Conservation (phyloP, 164 flowering plant genomes). For the Santalum album region DNA sequence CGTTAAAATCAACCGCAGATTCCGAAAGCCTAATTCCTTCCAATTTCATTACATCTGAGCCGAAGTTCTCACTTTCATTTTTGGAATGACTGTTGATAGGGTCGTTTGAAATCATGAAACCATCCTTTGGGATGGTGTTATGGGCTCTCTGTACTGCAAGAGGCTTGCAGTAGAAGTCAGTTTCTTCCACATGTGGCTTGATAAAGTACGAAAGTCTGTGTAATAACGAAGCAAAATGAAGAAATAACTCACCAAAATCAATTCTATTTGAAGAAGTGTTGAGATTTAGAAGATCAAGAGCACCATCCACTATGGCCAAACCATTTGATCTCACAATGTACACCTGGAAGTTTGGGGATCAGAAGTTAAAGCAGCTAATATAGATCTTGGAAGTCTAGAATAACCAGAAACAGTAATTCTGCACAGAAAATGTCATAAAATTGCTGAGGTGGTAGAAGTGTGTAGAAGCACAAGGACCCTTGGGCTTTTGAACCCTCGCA, state of each 20-base stretch:
- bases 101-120: not conserved
- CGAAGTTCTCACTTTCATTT: slow-evolving; percentile 16
- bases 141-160: not conserved
- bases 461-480: too few species aligned
- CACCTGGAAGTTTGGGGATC: too few species aligned
- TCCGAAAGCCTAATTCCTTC: slow-evolving; percentile 19
- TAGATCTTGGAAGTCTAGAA: too few species aligned
- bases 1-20: slow-evolving; percentile 16
- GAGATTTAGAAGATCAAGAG: slow-evolving; percentile 20
- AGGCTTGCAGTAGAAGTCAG: not conserved
- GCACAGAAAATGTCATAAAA: too few species aligned
- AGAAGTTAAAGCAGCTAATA: too few species aligned
- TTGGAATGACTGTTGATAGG: slow-evolving; percentile 9
- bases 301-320: slow-evolving; percentile 28
- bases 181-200: not conserved
- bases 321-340: slow-evolving; percentile 30
- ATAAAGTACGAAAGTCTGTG: not conserved
- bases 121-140: not conserved
- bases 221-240: not conserved
- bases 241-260: slow-evolving; percentile 17
- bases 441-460: too few species aligned
- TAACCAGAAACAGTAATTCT: too few species aligned
- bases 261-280: slow-evolving; percentile 11
- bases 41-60: slow-evolving; percentile 22
- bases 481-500: too few species aligned